A percentile compares a stretch with the other conserved stretches of the same genome.
Evolutionary conservation across 1,284 basidiomycete genomes (phyloP).

Genomic region (Cryptococcus floricola): DNA sequence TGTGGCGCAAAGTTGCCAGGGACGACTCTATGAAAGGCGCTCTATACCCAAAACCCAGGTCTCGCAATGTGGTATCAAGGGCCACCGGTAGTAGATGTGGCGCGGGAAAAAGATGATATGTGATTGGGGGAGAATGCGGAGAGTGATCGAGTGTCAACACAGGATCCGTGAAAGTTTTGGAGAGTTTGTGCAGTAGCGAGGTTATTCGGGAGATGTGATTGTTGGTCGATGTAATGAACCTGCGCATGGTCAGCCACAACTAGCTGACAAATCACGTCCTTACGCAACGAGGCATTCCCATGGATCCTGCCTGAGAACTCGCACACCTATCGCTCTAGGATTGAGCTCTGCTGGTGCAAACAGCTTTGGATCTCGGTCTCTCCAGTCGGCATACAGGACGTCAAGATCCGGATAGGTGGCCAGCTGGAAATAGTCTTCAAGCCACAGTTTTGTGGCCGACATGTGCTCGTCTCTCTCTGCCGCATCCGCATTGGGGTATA

Average conservation of each 20-base stretch:
- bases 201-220: constrained; percentile 93
- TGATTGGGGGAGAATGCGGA: constrained; percentile 17
- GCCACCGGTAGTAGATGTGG: constrained; percentile 60
- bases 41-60: constrained; percentile 92
- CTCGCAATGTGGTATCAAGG: constrained; percentile 65
- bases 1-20: constrained; percentile 62
- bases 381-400: constrained; percentile 76
- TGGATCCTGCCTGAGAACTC: constrained; percentile 86
- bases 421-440: constrained; percentile 87
- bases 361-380: constrained; percentile 60
- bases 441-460: constrained; percentile 62
- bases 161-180: constrained; percentile 62
- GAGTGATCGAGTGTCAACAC: constrained; percentile 50
- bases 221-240: constrained; percentile 97
- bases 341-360: constrained; percentile 63
- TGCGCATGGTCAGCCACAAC: constrained; percentile 37
- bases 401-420: constrained; percentile 25
- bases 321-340: constrained; percentile 54
- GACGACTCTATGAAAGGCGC: constrained; percentile 84
- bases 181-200: constrained; percentile 73
- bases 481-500: constrained; percentile 53
- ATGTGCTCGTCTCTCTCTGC: constrained; percentile 53
- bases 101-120: constrained; percentile 81
- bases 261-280: constrained; percentile 42
- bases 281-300: constrained; percentile 93